Percentiles rank a stretch among this genome's conserved stretches.
Conservation (phyloP, 2,329 filamentous ascomycete species). For the Ophiostoma piceae region DNA sequence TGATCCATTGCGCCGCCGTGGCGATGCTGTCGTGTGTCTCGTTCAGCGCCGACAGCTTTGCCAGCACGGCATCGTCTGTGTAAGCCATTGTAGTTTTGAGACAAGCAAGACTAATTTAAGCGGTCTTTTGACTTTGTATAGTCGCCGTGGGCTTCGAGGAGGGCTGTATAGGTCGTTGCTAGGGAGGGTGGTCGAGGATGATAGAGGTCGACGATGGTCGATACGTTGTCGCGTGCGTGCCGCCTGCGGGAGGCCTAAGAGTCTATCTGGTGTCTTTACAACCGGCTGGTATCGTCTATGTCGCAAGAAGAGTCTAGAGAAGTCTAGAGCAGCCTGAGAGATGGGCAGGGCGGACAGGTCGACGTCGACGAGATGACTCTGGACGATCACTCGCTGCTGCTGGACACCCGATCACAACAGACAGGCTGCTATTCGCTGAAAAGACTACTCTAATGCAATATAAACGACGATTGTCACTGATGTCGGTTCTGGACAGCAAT, state of each 20-base stretch:
- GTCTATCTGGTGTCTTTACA: constrained; percentile 4
- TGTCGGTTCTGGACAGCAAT: neutral
- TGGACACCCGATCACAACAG: neutral
- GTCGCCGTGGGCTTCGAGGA: neutral
- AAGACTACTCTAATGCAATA: constrained; percentile 19
- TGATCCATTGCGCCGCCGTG: constrained; percentile 96
- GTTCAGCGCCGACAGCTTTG: constrained; percentile 90
- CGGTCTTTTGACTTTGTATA: neutral
- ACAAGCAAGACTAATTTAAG: neutral
- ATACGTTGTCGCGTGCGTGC: neutral
- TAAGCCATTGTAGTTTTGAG: constrained; percentile 64
- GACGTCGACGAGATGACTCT: neutral
- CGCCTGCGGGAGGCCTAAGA: neutral
- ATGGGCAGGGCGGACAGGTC: neutral
- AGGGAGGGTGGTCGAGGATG: neutral
- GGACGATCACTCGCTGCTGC: neutral
- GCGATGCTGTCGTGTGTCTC: constrained; percentile 97
- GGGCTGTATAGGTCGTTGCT: neutral
- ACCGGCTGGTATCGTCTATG: neutral
- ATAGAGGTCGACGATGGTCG: too few species aligned
- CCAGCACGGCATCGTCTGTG: constrained; percentile 89
- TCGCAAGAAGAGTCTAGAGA: neutral
- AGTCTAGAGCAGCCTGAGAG: neutral
- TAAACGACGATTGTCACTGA: neutral
- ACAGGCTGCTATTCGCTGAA: constrained; percentile 11